These are phyloP conservation scores for Phialophora macrospora DNA, from an alignment of 2,329 filamentous ascomycete species.

Conservation along the genomic window DNA sequence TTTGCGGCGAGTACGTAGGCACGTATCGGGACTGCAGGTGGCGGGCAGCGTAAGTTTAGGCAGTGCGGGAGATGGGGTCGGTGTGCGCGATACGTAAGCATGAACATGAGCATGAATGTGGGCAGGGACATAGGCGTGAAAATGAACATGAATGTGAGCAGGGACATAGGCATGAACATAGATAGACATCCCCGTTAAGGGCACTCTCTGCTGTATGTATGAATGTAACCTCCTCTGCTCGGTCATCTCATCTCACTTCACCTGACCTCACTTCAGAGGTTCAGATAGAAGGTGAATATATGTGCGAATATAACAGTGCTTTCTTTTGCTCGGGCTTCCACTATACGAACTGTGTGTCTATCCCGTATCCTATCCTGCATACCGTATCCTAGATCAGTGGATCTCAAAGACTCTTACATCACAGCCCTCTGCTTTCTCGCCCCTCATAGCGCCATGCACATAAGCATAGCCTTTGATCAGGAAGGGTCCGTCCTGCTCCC, in stretches of 20 bases:
- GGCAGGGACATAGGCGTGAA: background rate
- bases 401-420: background rate
- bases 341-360: background rate
- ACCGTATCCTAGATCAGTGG: background rate
- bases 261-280: too few relatives aligned
- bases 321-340: too few relatives aligned
- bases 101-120: background rate
- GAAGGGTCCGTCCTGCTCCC: too few relatives aligned
- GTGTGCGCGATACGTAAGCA: background rate
- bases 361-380: too few relatives aligned
- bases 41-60: background rate
- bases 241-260: background rate
- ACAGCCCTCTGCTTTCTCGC: background rate
- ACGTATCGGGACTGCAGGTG: background rate
- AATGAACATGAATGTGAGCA: background rate
- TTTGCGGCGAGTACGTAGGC: conserved; percentile 16
- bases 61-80: background rate
- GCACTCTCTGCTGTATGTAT: too few relatives aligned
- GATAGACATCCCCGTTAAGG: background rate
- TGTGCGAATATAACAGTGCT: background rate
- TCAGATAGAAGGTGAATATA: too few relatives aligned
- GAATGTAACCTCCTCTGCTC: too few relatives aligned
- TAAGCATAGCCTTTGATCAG: too few relatives aligned
- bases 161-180: background rate
- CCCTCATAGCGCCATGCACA: too few relatives aligned